These are phyloP conservation scores for Xylaria bambusicola DNA, from an alignment of 495 filamentous ascomycete species.

Conservation along the genomic window DNA sequence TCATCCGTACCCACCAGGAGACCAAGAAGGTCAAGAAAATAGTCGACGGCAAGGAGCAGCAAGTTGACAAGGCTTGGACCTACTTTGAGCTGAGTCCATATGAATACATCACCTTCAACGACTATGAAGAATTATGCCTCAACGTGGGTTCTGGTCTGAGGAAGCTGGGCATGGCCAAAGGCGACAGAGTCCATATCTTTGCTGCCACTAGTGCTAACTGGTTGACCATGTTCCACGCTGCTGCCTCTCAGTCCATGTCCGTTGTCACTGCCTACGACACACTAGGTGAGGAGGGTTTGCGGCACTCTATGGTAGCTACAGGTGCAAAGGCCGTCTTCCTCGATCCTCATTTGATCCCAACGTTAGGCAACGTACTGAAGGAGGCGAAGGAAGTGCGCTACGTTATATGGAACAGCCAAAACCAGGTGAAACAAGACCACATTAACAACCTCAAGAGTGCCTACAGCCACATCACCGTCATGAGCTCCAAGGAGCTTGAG, in stretches of 20 bases:
- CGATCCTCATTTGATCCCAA: slow-evolving; percentile 79
- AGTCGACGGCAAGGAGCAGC: slow-evolving; percentile 82
- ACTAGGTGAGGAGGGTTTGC: slow-evolving; percentile 88
- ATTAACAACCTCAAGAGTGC: slow-evolving; percentile 76
- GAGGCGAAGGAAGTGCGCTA: slow-evolving; percentile 75
- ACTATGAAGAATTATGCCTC: slow-evolving; percentile 77
- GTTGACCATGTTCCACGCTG: slow-evolving; percentile 71
- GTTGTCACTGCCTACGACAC: slow-evolving; percentile 99
- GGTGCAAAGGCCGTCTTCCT: slow-evolving; percentile 86
- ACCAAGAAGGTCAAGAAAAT: slow-evolving; percentile 97
- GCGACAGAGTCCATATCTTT: slow-evolving; percentile 81
- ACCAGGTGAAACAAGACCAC: slow-evolving; percentile 73
- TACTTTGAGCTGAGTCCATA: slow-evolving; percentile 93
- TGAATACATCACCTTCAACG: slow-evolving; percentile 81
- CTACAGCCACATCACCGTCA: slow-evolving; percentile 67
- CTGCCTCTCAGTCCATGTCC: slow-evolving; percentile 87
- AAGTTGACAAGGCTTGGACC: slow-evolving; percentile 94
- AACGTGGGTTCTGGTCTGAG: slow-evolving; percentile 76
- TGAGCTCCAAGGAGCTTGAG: slow-evolving; percentile 83
- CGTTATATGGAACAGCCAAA: slow-evolving; percentile 87
- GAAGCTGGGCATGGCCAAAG: slow-evolving; percentile 74
- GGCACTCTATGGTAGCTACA: slow-evolving; percentile 89
- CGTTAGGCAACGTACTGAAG: slow-evolving; percentile 77
- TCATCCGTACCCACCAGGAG: slow-evolving; percentile 85
- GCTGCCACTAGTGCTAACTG: slow-evolving; percentile 85